Evolutionary conservation across 306 rosid species (phyloP), one percentile per base, ranked within the genome.

Genomic region (Betula pendula): DNA sequence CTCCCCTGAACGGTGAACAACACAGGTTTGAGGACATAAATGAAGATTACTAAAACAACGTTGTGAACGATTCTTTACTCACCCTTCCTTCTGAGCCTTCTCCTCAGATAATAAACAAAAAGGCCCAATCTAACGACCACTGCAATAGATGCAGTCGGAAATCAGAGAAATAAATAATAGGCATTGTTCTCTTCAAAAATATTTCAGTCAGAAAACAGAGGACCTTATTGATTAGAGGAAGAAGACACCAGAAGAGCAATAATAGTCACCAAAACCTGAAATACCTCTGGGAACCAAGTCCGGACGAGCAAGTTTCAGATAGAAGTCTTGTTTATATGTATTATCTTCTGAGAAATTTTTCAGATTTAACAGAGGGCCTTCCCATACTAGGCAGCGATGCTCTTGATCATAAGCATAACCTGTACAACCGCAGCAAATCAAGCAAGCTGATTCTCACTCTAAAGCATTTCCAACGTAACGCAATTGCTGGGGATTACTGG

Each of bases 251-350:
- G 31, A 29, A 29, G 1, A 29, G 2, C 31, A 29, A 29, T 29
- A 29, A 29, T 29, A 29, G 31, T 29, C 2, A 29, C 2, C 31
- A 29, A 29, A 29, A 38, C 1, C 40, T 35, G 40, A 35, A 35
- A 35, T 81, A 81, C 80, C 68, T 9, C 3, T 11, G 1, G 3
- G 6, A 31, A 1, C 9, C 16, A 68, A 44, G 22, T 74, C 75
- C 8, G 76, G 16, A 45, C 24, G 45, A 51, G 59, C 70, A 43
- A 81, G 63, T 51, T 62, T 81, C 33, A 81, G 77, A 67, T 4
- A 20, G 51, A 81, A 71, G 43, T 53, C 27, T 1, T 22, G 7
- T 47, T 43, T 10, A 0, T 14, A 4, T 20, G 12, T 2, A 31
- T 81, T 15, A 25, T 6, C n/a, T 1, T 9, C 33, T 14, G 75